Evolutionary conservation across 2,329 filamentous ascomycete genomes (phyloP), one percentile per base, ranked within the genome.

Genomic region (Nemania sp.): DNA sequence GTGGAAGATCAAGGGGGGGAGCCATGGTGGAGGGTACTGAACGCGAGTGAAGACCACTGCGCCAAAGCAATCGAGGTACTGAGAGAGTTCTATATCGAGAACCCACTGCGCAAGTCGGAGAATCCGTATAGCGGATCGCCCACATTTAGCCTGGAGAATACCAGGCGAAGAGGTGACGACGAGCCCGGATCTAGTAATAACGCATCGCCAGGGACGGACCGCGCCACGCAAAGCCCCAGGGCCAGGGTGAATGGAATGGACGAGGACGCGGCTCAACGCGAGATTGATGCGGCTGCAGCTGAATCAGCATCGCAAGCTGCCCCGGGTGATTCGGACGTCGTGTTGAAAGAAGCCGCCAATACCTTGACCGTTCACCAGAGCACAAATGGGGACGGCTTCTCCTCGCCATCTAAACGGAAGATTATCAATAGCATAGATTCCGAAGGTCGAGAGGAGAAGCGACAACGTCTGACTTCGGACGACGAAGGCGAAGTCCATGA

Each of bases 11-110:
- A 89, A 43, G 79, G 87, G 53, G 91, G 90, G 39, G 83, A 87
- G 68, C 83, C 93, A 0, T 99, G 95, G 95, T 99, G 94, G 94
- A 88, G 88, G 61, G 83, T 86, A 57, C 78, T 97, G 54, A 85
- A 86, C 35, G 90, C 92, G 37, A 84, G 87, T 64, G 81, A 94
- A 66, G 80, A 82, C 20, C 86, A 90, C 63, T 90, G 96, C 64
- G 78, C 83, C 43, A 83, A 83, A 68, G 91, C 92, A 3, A 90
- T 93, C 68, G 87, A 90, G 56, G 82, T 91, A 55, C 90, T 97
- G 80, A 85, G 87, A 37, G 86, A 84, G 62, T 88, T 88, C 69
- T 89, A 87, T 72, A 78, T 75, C 43, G 85, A 89, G 73, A 89
- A 88, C 72, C 86, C 86, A 48, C 78, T 87, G 58, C 78, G 79